These are phyloP conservation scores for Colletotrichum lentis DNA, from an alignment of 2,329 filamentous ascomycete genomes.

Conservation along the genomic window DNA sequence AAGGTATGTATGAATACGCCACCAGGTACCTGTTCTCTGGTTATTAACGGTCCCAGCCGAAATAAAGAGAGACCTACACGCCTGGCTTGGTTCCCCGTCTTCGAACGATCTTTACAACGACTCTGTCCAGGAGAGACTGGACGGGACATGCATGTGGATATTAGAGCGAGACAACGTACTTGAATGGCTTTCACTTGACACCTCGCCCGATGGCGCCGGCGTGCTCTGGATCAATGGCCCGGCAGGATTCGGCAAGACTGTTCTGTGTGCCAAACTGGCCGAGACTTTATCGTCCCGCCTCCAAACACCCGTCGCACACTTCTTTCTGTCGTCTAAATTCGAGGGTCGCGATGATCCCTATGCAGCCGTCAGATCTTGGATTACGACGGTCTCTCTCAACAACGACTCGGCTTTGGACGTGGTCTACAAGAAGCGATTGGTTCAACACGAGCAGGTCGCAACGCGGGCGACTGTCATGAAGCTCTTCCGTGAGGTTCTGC, in stretches of 20 bases:
- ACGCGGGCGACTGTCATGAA: conserved; percentile 36
- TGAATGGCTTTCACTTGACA: conserved; percentile 39
- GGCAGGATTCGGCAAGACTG: conserved; percentile 48
- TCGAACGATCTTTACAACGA: conserved; percentile 39
- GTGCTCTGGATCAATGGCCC: conserved; percentile 47
- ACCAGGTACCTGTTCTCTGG: accelerated
- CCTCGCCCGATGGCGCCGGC: conserved; percentile 8
- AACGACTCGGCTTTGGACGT: conserved; percentile 40
- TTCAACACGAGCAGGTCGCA: conserved; percentile 21
- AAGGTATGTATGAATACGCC: not conserved
- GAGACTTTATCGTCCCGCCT: conserved; percentile 37
- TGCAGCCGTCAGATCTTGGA: conserved; percentile 45
- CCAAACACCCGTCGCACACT: conserved; percentile 39
- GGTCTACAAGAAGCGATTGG: conserved; percentile 6
- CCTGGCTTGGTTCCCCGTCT: conserved; percentile 31
- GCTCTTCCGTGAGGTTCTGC: conserved; percentile 38
- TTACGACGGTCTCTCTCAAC: conserved; percentile 39
- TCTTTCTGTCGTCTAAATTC: conserved; percentile 47
- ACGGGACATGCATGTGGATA: conserved; percentile 45
- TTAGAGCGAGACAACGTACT: conserved; percentile 34
- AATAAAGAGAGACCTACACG: conserved; percentile 31
- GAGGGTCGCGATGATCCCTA: conserved; percentile 43
- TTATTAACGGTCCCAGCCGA: not conserved
- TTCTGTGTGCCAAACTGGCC: conserved; percentile 45
- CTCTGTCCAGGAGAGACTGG: conserved; percentile 37